These are phyloP conservation scores for Fusarium poae DNA, from an alignment of 2,329 filamentous ascomycete species.

Conservation along the genomic window DNA sequence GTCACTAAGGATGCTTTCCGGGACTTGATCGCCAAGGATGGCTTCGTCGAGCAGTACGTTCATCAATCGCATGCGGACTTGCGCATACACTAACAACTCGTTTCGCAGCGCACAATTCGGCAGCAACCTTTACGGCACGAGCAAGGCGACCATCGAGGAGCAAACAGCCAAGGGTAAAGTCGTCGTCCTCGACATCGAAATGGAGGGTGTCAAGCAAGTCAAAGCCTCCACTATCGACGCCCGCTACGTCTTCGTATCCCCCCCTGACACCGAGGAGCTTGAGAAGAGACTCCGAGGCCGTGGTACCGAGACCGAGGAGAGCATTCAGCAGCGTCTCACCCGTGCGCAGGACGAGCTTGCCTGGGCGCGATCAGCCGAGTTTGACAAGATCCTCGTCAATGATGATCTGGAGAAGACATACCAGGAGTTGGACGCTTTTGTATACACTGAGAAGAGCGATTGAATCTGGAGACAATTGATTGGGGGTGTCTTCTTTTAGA, in stretches of 20 bases:
- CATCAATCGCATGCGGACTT: neutral
- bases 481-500: neutral
- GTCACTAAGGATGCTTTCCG: slow-evolving; percentile 75
- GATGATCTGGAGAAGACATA: slow-evolving; percentile 64
- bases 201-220: slow-evolving; percentile 97
- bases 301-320: slow-evolving; percentile 82
- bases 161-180: slow-evolving; percentile 77
- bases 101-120: slow-evolving; percentile 78
- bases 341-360: slow-evolving; percentile 82
- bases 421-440: slow-evolving; percentile 64
- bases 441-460: slow-evolving; percentile 53
- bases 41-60: slow-evolving; percentile 79
- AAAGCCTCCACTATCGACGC: slow-evolving; percentile 80
- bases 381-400: slow-evolving; percentile 56
- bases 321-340: slow-evolving; percentile 74
- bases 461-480: neutral
- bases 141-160: slow-evolving; percentile 80
- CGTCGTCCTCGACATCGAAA: slow-evolving; percentile 94
- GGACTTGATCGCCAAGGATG: slow-evolving; percentile 72
- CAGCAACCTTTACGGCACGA: slow-evolving; percentile 88
- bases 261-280: slow-evolving; percentile 79
- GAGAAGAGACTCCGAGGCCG: slow-evolving; percentile 81
- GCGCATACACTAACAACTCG: slow-evolving; percentile 7
- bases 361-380: slow-evolving; percentile 74
- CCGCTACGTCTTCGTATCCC: slow-evolving; percentile 86